phyloP scores from a whole-genome alignment of 2,329 filamentous ascomycete genomes.

The Stagonosporopsis rhizophila region DNA sequence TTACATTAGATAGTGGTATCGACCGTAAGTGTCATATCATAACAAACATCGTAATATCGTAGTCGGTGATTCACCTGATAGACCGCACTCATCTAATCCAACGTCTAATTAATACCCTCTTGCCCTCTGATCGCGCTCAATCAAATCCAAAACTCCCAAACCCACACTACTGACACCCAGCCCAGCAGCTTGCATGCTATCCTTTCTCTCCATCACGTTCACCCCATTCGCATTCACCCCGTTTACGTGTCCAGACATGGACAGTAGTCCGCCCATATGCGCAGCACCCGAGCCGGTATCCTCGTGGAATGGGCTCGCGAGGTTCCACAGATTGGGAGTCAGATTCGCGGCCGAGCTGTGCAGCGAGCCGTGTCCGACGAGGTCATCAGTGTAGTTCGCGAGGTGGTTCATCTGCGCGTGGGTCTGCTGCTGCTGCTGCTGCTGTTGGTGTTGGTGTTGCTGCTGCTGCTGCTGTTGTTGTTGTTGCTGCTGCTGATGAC shows the following conservation, averaged over 20 bases:
- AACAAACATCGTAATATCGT: constrained; percentile 10
- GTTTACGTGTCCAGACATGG: neutral
- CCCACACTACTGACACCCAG: constrained; percentile 7
- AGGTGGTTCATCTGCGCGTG: neutral
- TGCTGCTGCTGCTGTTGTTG: neutral
- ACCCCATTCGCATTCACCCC: neutral
- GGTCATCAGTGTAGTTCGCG: neutral
- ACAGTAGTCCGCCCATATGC: neutral
- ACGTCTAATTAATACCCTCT: constrained; percentile 21
- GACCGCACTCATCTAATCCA: neutral
- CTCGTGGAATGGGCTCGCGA: constrained; percentile 38
- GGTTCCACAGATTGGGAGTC: constrained; percentile 33
- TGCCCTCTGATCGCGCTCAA: constrained; percentile 31
- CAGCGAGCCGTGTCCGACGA: neutral
- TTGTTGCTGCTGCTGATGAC: neutral
- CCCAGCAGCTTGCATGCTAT: constrained; percentile 14
- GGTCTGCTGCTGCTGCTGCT: neutral
- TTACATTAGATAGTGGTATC: constrained; percentile 18
- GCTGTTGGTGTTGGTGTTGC: neutral
- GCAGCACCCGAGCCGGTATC: constrained; percentile 10
- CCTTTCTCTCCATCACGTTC: constrained; percentile 17
- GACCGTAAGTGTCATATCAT: constrained; percentile 9
- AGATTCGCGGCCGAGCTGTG: constrained; percentile 10
- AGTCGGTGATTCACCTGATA: neutral
- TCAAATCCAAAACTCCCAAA: constrained; percentile 27